These are phyloP conservation scores for Aschersonia sp. DNA, from an alignment of 2,329 filamentous ascomycete genomes.

Conservation along the genomic window DNA sequence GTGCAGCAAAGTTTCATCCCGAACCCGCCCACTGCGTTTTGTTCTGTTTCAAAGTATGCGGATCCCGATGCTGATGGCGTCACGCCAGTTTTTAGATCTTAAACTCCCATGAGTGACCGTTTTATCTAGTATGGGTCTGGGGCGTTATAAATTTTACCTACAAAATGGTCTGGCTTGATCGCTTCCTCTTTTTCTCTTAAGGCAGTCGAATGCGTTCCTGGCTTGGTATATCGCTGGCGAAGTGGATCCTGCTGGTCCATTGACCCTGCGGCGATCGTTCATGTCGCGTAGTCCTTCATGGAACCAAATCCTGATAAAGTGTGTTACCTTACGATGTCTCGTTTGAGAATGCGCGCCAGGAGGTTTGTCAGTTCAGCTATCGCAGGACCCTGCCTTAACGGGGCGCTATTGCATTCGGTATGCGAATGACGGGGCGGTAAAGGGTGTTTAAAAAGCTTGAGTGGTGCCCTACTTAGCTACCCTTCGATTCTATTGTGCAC, in stretches of 20 bases:
- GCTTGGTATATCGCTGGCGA: constrained; percentile 59
- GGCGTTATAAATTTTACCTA: constrained; percentile 5
- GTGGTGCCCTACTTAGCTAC: too few species aligned
- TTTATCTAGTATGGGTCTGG: neutral
- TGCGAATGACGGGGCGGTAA: too few species aligned
- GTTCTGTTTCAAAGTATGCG: constrained; percentile 62
- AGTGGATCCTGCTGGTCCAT: constrained; percentile 70
- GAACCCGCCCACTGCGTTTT: constrained; percentile 32
- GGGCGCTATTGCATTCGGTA: too few species aligned
- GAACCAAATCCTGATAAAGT: neutral
- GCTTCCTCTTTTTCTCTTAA: neutral
- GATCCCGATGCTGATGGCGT: constrained; percentile 90
- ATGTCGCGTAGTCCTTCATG: constrained; percentile 24
- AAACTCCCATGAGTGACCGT: neutral
- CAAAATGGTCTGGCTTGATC: constrained; percentile 48
- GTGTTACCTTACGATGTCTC: too few species aligned
- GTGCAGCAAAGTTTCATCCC: constrained; percentile 86
- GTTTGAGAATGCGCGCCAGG: too few species aligned
- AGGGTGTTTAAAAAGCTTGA: too few species aligned
- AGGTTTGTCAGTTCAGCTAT: too few species aligned
- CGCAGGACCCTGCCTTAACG: too few species aligned
- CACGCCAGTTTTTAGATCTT: constrained; percentile 81
- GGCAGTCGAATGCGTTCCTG: constrained; percentile 14
- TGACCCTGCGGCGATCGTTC: constrained; percentile 79
- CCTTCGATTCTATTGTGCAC: too few species aligned